These are phyloP conservation scores for Candida xyloterini DNA, from an alignment of 805 yeast genomes.

Conservation along the genomic window DNA sequence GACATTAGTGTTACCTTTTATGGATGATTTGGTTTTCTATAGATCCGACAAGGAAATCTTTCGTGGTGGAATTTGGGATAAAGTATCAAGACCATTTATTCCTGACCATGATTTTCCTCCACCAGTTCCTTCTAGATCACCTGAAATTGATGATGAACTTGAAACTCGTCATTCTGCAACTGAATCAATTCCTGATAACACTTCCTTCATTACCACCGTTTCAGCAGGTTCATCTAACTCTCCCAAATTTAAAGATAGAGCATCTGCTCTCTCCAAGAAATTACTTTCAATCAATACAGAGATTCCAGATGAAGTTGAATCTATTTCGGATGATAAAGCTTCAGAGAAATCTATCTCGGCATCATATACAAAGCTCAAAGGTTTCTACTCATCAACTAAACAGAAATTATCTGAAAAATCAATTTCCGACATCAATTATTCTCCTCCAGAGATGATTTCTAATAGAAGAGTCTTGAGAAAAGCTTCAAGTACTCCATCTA, in stretches of 20 bases:
- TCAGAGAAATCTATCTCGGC: constrained; percentile 32
- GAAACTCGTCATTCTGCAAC: background rate
- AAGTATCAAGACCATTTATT: constrained; percentile 22
- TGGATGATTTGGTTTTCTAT: constrained; percentile 82
- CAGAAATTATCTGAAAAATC: constrained; percentile 17
- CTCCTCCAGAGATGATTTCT: constrained; percentile 67
- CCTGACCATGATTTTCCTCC: background rate
- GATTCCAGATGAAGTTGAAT: background rate
- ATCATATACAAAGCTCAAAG: constrained; percentile 59
- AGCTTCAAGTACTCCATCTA: background rate
- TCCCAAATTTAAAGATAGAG: constrained; percentile 11
- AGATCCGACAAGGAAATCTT: constrained; percentile 65
- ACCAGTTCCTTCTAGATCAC: background rate
- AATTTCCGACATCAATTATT: constrained; percentile 14
- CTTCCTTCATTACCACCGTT: constrained; percentile 4
- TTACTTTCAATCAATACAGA: constrained; percentile 1
- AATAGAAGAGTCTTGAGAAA: constrained; percentile 39
- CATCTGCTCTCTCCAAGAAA: constrained; percentile 14
- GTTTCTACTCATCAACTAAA: constrained; percentile 61
- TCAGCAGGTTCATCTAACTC: constrained; percentile 8
- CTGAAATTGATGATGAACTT: background rate
- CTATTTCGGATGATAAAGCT: background rate
- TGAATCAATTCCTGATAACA: background rate
- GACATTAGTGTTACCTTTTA: constrained; percentile 76
- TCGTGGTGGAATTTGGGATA: constrained; percentile 94